Evolutionary conservation across 2,329 filamentous ascomycete genomes (phyloP), one percentile per base, ranked within the genome.

Genomic region (Camillea tinctor): DNA sequence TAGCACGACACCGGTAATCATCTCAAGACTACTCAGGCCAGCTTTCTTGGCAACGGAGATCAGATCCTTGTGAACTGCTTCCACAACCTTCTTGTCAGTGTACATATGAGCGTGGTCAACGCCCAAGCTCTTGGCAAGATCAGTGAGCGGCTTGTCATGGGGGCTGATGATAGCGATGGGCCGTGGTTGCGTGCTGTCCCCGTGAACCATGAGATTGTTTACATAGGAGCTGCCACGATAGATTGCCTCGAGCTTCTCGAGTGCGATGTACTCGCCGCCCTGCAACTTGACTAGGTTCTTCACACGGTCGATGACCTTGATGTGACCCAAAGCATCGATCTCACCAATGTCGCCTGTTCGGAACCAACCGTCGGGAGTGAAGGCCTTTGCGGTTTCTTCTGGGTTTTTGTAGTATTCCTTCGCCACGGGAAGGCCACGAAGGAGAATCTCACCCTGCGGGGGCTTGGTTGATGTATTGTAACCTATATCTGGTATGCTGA

Each of bases 241-340:
- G 57, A 96, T 83, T 2, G 93, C 90, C 79, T 98, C 94, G 61
- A 98, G 87, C 81, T 93, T 97, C 81, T 98, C 94, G 3, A 99
- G 85, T 21, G 94, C 95, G 74, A 98, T 96, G 77, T 98, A 98
- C 81, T 98, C 94, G 68, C 94, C 94, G 62, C 93, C 93, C 66
- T 92, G 85, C 64, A 95, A 93, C 87, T 98, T 98, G 76, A 98
- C 91, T 58, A 98, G 81, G 78, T 98, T 98, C 88, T 98, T 98
- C 86, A 97, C 93, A 68, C 94, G 92, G 76, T 98, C 94, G 72
- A 98, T 93, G 74, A 98, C 89, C 68, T 83, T 86, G 66, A 98
- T 78, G 74, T 96, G 91, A 50, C 94, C 94, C 63, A 89, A 83
- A 51, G 80, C 73, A 75, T 94, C 88, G 70, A 94, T 95, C 74